Base-by-base conservation (phyloP, 2,329 filamentous ascomycete species). In the Aspergillus sp. region DNA sequence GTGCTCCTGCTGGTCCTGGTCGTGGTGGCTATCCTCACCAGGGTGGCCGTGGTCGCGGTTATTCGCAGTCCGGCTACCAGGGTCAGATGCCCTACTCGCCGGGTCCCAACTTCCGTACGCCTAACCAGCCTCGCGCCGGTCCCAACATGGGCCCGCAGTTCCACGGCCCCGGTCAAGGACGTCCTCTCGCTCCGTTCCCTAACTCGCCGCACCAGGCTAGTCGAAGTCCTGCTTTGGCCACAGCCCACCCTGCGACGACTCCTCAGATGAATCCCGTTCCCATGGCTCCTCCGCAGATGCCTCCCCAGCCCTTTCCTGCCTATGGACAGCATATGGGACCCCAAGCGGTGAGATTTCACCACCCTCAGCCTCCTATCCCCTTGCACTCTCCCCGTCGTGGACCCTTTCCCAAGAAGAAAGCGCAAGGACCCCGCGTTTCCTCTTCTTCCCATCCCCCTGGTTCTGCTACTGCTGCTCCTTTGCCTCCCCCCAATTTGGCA, bases 201-300 rank as follows among this genome's bases (percentile, higher is more conserved):
- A 83, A 82, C 71, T 86, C 82, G 36, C 83, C 82, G 34, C 81
- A 83, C 58, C 78, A 83, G 53, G 69, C 73, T 46, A 77, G 78
- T 61, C 71, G 76, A 52, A 85, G 85, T 72, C 79, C 85, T 52
- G 81, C 82, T 30, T 72, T 86, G 46, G 71, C 81, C 29, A 78
- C 78, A 47, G 81, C 82, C 33, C 77, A 85, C 57, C 82, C 84
- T 48, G 19, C 36, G 35, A 78, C 78, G 52, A 86, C 83, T 29
- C 83, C 86, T 52, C 81, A 85, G 71, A 82, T 82, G 82, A 78
- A 75, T 53, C 79, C 79, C 61, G 82, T 88, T 66, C 77, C 85
- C 42, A 85, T 86, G 66, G 75, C 76, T 48, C 75, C 78, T 49
- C 77, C 78, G 39, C 77, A 79, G 52, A 85, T 83, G 71, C 80